phyloP scores from a whole-genome alignment of 2,329 filamentous ascomycete species.

The Ophiocordyceps camponoti-rufipedis region DNA sequence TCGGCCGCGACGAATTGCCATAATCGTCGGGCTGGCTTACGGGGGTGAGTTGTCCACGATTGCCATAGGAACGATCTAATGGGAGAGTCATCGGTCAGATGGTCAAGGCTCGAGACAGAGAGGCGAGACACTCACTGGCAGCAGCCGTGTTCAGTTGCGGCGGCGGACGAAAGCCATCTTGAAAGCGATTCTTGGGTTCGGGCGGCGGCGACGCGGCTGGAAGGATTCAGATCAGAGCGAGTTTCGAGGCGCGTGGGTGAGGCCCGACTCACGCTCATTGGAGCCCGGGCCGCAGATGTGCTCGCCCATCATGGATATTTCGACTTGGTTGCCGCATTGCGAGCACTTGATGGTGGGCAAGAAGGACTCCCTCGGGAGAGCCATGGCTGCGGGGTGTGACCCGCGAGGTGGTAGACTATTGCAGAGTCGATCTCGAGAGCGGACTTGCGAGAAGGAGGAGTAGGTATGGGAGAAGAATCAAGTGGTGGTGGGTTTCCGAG shows the following conservation, averaged over 20 bases:
- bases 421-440: not conserved
- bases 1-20: slow-evolving; percentile 34
- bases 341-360: slow-evolving; percentile 81
- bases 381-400: slow-evolving; percentile 19
- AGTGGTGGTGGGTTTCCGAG: not conserved
- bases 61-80: slow-evolving; percentile 19
- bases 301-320: slow-evolving; percentile 73
- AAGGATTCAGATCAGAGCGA: not conserved
- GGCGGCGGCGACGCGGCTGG: slow-evolving; percentile 19
- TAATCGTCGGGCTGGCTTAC: slow-evolving; percentile 42
- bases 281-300: slow-evolving; percentile 45
- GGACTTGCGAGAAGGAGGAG: not conserved
- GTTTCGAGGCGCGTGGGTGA: not conserved
- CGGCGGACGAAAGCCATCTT: slow-evolving; percentile 13
- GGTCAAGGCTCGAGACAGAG: no score
- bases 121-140: slow-evolving; percentile 25
- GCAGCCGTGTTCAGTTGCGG: slow-evolving; percentile 31
- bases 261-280: slow-evolving; percentile 18
- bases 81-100: not conserved
- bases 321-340: slow-evolving; percentile 56
- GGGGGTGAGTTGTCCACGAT: slow-evolving; percentile 42
- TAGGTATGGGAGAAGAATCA: not conserved
- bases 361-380: slow-evolving; percentile 42
- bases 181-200: slow-evolving; percentile 12
- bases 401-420: not conserved